These are phyloP conservation scores for Begonia loranthoides DNA, from an alignment of 306 rosid genomes.

Conservation along the genomic window DNA sequence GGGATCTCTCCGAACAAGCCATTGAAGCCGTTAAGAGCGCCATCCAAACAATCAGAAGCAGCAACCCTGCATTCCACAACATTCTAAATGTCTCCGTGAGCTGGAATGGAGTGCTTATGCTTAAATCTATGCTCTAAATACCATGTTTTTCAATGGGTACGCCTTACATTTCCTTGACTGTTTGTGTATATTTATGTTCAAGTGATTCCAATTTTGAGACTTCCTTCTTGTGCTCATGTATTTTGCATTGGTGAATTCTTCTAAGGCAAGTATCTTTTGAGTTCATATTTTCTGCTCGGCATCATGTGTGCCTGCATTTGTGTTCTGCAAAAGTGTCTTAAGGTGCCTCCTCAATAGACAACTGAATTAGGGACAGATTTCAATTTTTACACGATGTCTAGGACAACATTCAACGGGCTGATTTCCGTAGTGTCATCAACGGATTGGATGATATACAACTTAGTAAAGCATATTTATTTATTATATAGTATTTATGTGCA, in stretches of 20 bases:
- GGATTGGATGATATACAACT: too few relatives aligned
- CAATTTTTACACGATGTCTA: too few relatives aligned
- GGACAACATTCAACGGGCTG: too few relatives aligned
- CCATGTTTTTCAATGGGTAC: constrained; percentile 1
- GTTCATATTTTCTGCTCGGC: constrained; percentile 4
- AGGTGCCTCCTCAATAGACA: background rate
- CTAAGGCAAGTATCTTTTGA: constrained; percentile 18
- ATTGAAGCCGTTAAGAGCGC: constrained; percentile 20
- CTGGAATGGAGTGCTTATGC: constrained; percentile 5
- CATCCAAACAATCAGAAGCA: constrained; percentile 22
- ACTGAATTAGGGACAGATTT: background rate
- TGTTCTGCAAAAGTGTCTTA: background rate
- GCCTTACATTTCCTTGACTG: background rate
- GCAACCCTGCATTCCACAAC: constrained; percentile 15
- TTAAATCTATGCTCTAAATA: constrained; percentile 1
- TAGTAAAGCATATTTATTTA: too few relatives aligned
- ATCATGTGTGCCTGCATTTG: background rate
- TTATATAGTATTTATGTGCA: too few relatives aligned
- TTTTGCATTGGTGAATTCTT: constrained; percentile 24
- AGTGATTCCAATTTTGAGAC: constrained; percentile 7
- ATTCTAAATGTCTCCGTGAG: constrained; percentile 24
- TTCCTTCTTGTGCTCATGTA: constrained; percentile 15
- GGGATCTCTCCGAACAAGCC: constrained; percentile 12
- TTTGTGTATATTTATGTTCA: constrained; percentile 7
- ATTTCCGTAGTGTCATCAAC: too few relatives aligned